A percentile compares a stretch with the other conserved stretches of the same genome.
These are phyloP conservation scores for Solanum stenotomum DNA, from an alignment of 257 asterid species.

Conservation along the genomic window DNA sequence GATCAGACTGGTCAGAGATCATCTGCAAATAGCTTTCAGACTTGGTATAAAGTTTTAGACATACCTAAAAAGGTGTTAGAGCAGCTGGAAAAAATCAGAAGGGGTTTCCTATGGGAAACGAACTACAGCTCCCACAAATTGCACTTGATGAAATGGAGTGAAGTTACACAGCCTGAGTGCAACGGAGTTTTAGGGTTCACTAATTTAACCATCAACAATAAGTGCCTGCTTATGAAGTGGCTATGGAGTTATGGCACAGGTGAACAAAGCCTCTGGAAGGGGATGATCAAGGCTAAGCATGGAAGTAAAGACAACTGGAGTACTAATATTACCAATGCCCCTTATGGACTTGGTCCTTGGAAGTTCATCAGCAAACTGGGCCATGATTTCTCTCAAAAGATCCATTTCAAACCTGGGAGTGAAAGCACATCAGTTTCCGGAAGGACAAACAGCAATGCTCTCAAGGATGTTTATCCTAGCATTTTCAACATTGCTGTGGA, in stretches of 20 bases:
- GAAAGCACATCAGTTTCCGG: not conserved
- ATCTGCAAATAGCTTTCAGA: not conserved
- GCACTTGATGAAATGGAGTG: not conserved
- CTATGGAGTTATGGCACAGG: not conserved
- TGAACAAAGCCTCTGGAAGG: not conserved
- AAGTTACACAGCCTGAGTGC: not conserved
- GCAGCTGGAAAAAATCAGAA: not conserved
- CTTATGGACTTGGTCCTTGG: not conserved
- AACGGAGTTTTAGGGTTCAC: not conserved
- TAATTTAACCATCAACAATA: not conserved
- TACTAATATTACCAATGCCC: not conserved
- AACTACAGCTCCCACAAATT: not conserved
- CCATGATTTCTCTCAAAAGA: not conserved
- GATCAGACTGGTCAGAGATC: not conserved
- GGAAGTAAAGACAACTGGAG: not conserved
- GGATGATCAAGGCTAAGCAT: not conserved
- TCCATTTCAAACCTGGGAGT: not conserved
- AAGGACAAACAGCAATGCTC: not conserved
- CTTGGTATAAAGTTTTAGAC: not conserved
- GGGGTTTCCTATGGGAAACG: not conserved
- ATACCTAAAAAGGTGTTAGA: not conserved
- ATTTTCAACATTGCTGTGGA: not conserved
- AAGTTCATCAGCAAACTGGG: not conserved
- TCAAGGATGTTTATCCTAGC: not conserved
- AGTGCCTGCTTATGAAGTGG: not conserved